These are phyloP conservation scores for Psilocybe tampanensis DNA, from an alignment of 768 basidiomycete species.

Conservation along the genomic window DNA sequence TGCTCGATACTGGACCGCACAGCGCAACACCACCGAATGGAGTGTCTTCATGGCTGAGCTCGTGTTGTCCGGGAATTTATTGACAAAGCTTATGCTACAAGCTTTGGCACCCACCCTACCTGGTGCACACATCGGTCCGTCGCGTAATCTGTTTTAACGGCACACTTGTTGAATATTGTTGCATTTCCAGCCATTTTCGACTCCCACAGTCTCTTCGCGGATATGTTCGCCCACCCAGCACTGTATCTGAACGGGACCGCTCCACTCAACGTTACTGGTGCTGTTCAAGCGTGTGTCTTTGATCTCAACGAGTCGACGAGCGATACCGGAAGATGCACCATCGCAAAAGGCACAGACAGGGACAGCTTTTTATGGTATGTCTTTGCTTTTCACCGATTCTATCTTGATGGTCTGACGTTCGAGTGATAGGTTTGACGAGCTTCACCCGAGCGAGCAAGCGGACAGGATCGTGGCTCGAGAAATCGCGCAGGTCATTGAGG, in stretches of 20 bases:
- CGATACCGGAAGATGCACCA: constrained; percentile 33
- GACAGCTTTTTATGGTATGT: constrained; percentile 67
- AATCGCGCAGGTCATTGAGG: constrained; percentile 47
- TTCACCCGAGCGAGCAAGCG: constrained; percentile 63
- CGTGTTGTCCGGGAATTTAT: constrained; percentile 49
- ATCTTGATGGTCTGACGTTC: constrained; percentile 5
- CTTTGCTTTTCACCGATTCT: not conserved
- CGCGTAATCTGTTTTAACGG: not conserved
- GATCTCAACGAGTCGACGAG: constrained; percentile 29
- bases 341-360: constrained; percentile 41
- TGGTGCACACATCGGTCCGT: constrained; percentile 60
- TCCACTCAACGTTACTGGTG: constrained; percentile 59
- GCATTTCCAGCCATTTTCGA: constrained; percentile 55
- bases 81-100: constrained; percentile 53
- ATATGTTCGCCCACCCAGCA: constrained; percentile 54
- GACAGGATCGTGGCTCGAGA: constrained; percentile 55
- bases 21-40: constrained; percentile 61
- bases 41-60: constrained; percentile 57
- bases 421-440: constrained; percentile 43
- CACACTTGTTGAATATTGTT: not conserved
- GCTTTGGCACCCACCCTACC: constrained; percentile 48
- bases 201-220: constrained; percentile 59
- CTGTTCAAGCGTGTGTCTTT: constrained; percentile 50
- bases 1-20: constrained; percentile 49
- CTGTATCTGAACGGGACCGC: constrained; percentile 66